Conservation (phyloP, 352 stramenopile species). For the Globisporangium lucens region DNA sequence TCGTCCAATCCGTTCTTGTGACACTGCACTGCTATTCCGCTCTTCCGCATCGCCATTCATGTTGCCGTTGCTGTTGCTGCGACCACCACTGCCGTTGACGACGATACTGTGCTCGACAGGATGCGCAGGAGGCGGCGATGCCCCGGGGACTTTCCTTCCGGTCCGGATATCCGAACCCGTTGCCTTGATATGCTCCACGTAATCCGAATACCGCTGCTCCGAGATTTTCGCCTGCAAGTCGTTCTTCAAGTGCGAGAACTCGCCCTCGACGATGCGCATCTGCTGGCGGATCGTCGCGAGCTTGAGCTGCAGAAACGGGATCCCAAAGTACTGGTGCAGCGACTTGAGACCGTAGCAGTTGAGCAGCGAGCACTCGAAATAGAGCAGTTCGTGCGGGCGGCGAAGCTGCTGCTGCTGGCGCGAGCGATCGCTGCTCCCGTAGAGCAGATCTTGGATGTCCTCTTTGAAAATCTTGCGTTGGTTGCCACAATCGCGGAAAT, state of each 20-base stretch:
- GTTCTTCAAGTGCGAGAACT: slow-evolving; percentile 72
- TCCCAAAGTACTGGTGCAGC: slow-evolving; percentile 83
- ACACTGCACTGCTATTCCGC: neutral
- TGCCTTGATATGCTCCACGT: slow-evolving; percentile 64
- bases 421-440: slow-evolving; percentile 33
- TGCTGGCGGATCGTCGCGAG: slow-evolving; percentile 74
- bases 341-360: slow-evolving; percentile 86
- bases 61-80: neutral
- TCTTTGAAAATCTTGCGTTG: slow-evolving; percentile 85
- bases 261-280: slow-evolving; percentile 60
- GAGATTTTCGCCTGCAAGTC: slow-evolving; percentile 68
- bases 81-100: slow-evolving; percentile 10
- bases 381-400: slow-evolving; percentile 61
- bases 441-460: slow-evolving; percentile 77
- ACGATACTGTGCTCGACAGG: slow-evolving; percentile 16
- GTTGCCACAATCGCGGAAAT: slow-evolving; percentile 68
- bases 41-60: slow-evolving; percentile 1
- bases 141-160: slow-evolving; percentile 31
- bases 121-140: slow-evolving; percentile 10
- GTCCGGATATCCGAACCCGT: slow-evolving; percentile 77
- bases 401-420: slow-evolving; percentile 34
- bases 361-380: slow-evolving; percentile 81
- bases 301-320: slow-evolving; percentile 84
- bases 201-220: slow-evolving; percentile 72
- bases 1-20: slow-evolving; percentile 14